Evolutionary conservation across 2,329 filamentous ascomycete species (phyloP).

Genomic region (Bipolaris bicolor): DNA sequence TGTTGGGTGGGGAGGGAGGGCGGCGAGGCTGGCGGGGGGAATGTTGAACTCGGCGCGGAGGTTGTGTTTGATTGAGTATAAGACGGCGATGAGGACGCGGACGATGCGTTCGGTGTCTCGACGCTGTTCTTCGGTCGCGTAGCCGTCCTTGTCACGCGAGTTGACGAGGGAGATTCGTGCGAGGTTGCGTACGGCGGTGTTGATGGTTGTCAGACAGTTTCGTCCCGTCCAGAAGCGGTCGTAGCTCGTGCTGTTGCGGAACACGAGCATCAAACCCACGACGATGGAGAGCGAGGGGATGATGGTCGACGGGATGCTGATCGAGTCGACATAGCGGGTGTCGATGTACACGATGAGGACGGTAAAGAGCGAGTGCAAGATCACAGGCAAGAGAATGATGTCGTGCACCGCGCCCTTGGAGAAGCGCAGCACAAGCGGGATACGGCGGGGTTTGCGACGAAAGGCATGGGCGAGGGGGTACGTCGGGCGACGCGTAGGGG

Average conservation of each 20-base stretch:
- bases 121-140: slow-evolving; percentile 50
- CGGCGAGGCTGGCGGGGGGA: slow-evolving; percentile 46
- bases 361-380: slow-evolving; percentile 64
- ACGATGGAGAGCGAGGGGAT: slow-evolving; percentile 69
- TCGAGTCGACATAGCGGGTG: slow-evolving; percentile 54
- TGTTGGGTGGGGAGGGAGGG: slow-evolving; percentile 24
- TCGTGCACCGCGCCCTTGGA: slow-evolving; percentile 68
- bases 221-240: slow-evolving; percentile 69
- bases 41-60: slow-evolving; percentile 64
- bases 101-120: slow-evolving; percentile 65
- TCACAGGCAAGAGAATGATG: slow-evolving; percentile 63
- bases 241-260: slow-evolving; percentile 69
- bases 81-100: slow-evolving; percentile 64
- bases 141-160: slow-evolving; percentile 38
- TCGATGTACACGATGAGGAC: slow-evolving; percentile 65
- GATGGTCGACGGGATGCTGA: slow-evolving; percentile 64
- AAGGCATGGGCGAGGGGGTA: slow-evolving; percentile 55
- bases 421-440: slow-evolving; percentile 69
- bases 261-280: slow-evolving; percentile 71
- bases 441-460: slow-evolving; percentile 59
- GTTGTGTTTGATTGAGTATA: slow-evolving; percentile 69
- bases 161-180: slow-evolving; percentile 62
- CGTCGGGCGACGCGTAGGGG: slow-evolving; percentile 44
- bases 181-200: slow-evolving; percentile 65
- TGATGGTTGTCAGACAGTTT: slow-evolving; percentile 62